Conservation (phyloP, 2,329 filamentous ascomycete genomes). For the Nannizziopsis arthrosporioides region DNA sequence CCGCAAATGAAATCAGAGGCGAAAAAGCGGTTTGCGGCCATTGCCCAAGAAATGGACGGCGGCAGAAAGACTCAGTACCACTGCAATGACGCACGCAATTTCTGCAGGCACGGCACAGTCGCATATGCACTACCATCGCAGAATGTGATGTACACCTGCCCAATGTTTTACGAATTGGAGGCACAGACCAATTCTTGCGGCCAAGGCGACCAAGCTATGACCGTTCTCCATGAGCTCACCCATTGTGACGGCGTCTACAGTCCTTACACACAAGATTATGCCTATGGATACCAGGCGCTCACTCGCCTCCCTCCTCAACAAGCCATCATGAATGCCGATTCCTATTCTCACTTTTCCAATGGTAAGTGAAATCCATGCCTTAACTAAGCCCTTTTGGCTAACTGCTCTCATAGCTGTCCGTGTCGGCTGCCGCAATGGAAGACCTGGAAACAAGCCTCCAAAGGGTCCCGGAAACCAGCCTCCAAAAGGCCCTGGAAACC, state of each 20-base stretch:
- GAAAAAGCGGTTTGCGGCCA: conserved; percentile 40
- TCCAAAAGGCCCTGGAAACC: no score
- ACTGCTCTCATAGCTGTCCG: conserved; percentile 9
- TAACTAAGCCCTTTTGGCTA: not conserved
- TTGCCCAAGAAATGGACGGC: conserved; percentile 45
- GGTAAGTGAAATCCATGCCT: conserved; percentile 20
- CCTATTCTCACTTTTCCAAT: conserved; percentile 45
- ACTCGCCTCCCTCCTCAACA: conserved; percentile 36
- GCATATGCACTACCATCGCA: conserved; percentile 49
- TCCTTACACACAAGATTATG: conserved; percentile 49
- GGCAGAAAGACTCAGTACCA: conserved; percentile 43
- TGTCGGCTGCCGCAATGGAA: conserved; percentile 1
- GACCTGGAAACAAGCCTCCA: no score
- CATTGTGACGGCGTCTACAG: conserved; percentile 44
- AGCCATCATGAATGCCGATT: conserved; percentile 55
- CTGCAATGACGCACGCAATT: conserved; percentile 47
- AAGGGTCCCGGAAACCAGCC: no score
- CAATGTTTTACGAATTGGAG: conserved; percentile 45
- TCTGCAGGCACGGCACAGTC: conserved; percentile 43
- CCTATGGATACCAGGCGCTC: conserved; percentile 45
- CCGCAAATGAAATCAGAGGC: conserved; percentile 39
- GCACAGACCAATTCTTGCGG: conserved; percentile 44
- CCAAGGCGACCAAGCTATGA: conserved; percentile 54
- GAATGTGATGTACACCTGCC: conserved; percentile 51
- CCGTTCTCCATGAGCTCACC: conserved; percentile 54